Base-by-base conservation (phyloP, 805 yeast genomes). In the Spathaspora hagerdaliae region DNA sequence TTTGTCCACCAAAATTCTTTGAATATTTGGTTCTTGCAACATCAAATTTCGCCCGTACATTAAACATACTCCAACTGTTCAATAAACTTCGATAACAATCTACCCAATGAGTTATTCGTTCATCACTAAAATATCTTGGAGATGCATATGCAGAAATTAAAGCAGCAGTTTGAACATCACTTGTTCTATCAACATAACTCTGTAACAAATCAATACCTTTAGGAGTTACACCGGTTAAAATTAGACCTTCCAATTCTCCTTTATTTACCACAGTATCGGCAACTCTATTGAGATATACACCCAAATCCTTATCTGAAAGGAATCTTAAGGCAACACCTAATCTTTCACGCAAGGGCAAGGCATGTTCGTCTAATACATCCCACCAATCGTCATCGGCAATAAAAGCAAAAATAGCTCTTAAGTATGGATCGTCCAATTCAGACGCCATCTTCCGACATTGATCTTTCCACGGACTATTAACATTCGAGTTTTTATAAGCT, bases 341-440 rank as follows among this genome's bases (percentile, higher is more conserved):
- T 52, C 96, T 71, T 58, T 92, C 99, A 43, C 92, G 74, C 36
- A 92, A 69, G 0, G 99, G 96, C 36, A 92, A 73, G 1, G 96
- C 85, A 14, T 85, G 81, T 57, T 92, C 97, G 59, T 89, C 96
- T 43, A 92, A 71, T 1, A 92, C 96, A 57, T 89, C 97, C 83
- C 92, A 85, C 97, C 98, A 92, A 52, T 91, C 94, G 39, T 88
- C 86, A 58, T 92, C 97, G 0, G 97, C 90, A 44, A 92, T 85
- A 55, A 83, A 92, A 0, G 97, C 97, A 71, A 92, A 92, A 1
- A 92, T 87, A 0, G 96, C 96, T 38, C 97, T 70, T 48, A 92
- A 66, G 59, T 92, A 92, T 0, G 98, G 97, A 57, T 87, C 84
- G 10, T 85, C 92, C 46, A 92, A 71, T 54, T 89, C 97, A n/a